phyloP scores from a whole-genome alignment of 306 rosid genomes.

The Dryas drummondii region DNA sequence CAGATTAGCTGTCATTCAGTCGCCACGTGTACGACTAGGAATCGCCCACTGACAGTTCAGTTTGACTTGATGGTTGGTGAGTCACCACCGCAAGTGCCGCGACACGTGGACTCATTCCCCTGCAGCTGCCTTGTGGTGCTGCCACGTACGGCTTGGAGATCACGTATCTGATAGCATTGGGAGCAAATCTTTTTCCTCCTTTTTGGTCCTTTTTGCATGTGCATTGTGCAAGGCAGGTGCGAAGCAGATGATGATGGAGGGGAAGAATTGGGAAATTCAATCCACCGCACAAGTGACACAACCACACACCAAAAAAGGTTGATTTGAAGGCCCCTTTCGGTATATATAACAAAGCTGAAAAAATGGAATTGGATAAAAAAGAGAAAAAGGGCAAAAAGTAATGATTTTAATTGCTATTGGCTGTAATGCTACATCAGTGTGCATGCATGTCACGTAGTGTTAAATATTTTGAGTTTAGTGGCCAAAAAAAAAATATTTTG shows the following conservation, averaged over 20 bases:
- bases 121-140: neutral
- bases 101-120: conserved; percentile 1
- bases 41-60: neutral
- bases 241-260: neutral
- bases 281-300: neutral
- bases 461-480: too few relatives aligned
- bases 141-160: neutral
- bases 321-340: neutral
- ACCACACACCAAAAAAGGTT: neutral
- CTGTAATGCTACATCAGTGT: too few relatives aligned
- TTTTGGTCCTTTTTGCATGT: conserved; percentile 15
- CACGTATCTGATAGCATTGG: neutral
- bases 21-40: conserved; percentile 1
- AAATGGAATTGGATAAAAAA: neutral
- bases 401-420: too few relatives aligned
- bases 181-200: neutral
- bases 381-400: neutral
- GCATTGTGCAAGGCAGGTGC: neutral
- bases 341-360: neutral
- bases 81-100: neutral
- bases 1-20: neutral
- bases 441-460: too few relatives aligned
- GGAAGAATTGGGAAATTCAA: conserved; percentile 11
- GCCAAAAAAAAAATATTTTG: too few relatives aligned
- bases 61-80: neutral